Evolutionary conservation across 345 rosid species (phyloP).

Genomic region (Anacardium occidentale): DNA sequence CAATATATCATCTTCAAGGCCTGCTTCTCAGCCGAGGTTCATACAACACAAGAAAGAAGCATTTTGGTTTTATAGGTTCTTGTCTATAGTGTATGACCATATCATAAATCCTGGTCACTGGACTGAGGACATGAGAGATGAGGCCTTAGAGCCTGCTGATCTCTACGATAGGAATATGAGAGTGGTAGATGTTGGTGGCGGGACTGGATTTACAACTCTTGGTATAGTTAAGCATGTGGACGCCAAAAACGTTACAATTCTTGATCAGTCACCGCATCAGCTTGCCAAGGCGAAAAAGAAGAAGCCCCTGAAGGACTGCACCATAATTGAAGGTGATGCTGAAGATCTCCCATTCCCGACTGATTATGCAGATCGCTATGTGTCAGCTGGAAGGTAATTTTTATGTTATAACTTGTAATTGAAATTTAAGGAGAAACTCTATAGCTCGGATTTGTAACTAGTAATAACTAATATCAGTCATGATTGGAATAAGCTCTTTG

Average conservation of each 20-base stretch:
- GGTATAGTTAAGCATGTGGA: slow-evolving; percentile 95
- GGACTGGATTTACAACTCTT: slow-evolving; percentile 95
- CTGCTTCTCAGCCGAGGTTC: slow-evolving; percentile 92
- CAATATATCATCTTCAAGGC: slow-evolving; percentile 72
- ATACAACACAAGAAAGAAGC: slow-evolving; percentile 99
- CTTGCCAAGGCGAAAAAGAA: slow-evolving; percentile 92
- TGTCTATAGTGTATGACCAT: slow-evolving; percentile 93
- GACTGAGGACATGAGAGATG: slow-evolving; percentile 99
- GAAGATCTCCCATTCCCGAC: slow-evolving; percentile 88
- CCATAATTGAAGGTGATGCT: slow-evolving; percentile 89
- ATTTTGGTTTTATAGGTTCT: slow-evolving; percentile 94
- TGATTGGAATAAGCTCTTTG: neutral
- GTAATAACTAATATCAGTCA: neutral
- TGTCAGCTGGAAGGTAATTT: slow-evolving; percentile 89
- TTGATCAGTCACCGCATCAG: slow-evolving; percentile 99
- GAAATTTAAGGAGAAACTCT: neutral
- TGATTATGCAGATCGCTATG: slow-evolving; percentile 92
- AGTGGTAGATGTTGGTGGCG: slow-evolving; percentile 99
- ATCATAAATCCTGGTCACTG: slow-evolving; percentile 88
- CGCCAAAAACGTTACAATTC: slow-evolving; percentile 91
- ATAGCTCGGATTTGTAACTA: neutral
- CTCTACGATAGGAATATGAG: slow-evolving; percentile 62
- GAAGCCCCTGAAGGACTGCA: slow-evolving; percentile 91
- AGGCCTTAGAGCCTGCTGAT: slow-evolving; percentile 96
- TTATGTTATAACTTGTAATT: neutral